Evolutionary conservation across 2,329 filamentous ascomycete species (phyloP), one percentile per base, ranked within the genome.

Genomic region (Ophiostoma novo-ulmi): DNA sequence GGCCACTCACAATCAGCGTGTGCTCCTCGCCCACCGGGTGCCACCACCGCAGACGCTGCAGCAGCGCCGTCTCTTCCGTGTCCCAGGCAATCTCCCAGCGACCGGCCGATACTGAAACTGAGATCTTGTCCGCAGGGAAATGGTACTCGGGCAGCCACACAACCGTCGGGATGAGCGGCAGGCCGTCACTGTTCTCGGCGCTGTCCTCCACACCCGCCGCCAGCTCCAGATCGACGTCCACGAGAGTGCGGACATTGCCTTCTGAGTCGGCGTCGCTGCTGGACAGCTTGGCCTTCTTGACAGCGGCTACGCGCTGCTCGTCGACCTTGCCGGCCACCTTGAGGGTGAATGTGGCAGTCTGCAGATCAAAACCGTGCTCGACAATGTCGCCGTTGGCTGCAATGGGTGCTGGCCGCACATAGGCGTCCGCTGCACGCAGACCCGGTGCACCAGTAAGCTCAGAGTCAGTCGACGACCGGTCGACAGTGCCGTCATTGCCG

Each of bases 81-180:
- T 93, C 89, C 5, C 83, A 85, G 74, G 88, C 88, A 72, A 98
- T 92, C 75, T 90, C 89, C 94, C 94, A 99, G 77, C 94, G 95
- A 7, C 96, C 96, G 0, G 91, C 91, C 68, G 88, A 92, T 38
- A 93, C 91, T 70, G 90, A 86, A 4, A 99, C 88, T 0, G 84
- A 85, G 55, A 89, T 91, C 64, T 87, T 83, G 67, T 90, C 87
- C 69, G 88, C 87, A 1, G 94, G 94, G 78, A 97, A 99, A 80
- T 99, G 95, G 77, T 92, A 97, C 71, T 94, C 92, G 0, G 95
- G 95, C 1, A 99, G 83, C 79, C 92, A 97, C 10, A 98, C 84
- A 64, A 93, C 86, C 0, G 94, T 98, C 0, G 93, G 93, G 68
- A 74, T 58, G 7, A 67, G 1, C 36, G 70, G 58, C 67, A 73